phyloP scores from a whole-genome alignment of 192 early-diverging fungal species.

The Backusella sp. region DNA sequence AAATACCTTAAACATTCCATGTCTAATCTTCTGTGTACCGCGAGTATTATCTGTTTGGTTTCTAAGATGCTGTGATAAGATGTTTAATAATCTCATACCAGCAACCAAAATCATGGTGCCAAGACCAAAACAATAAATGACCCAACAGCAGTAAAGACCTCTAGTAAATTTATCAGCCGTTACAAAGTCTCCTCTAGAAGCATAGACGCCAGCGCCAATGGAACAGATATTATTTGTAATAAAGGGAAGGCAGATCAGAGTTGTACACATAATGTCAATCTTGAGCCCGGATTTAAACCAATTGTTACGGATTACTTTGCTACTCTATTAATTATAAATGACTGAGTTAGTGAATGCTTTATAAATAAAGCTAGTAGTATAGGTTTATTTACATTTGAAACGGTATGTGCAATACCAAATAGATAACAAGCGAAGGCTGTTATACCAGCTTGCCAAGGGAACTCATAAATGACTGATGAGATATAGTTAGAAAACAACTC shows the following conservation, averaged over 20 bases:
- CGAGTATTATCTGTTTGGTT: background rate
- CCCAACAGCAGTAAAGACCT: constrained; percentile 27
- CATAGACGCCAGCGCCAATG: constrained; percentile 23
- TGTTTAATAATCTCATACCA: constrained; percentile 14
- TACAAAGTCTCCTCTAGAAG: constrained; percentile 9
- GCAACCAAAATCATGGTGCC: constrained; percentile 7
- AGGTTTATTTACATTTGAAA: constrained; percentile 27
- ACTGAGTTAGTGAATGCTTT: background rate
- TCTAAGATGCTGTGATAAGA: constrained; percentile 11
- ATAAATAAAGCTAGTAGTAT: background rate
- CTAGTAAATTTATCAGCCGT: constrained; percentile 20
- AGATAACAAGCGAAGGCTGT: constrained; percentile 27
- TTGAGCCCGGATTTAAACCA: constrained; percentile 15
- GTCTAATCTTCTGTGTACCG: constrained; percentile 9
- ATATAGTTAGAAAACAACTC: background rate
- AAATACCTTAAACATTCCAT: constrained; percentile 24
- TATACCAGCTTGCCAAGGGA: constrained; percentile 37
- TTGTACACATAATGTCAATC: constrained; percentile 14
- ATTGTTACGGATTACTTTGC: constrained; percentile 7
- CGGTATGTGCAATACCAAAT: constrained; percentile 30
- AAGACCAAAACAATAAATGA: constrained; percentile 22
- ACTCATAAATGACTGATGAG: constrained; percentile 24
- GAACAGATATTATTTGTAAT: constrained; percentile 34
- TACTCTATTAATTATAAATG: constrained; percentile 14
- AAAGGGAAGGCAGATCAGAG: constrained; percentile 18